A percentile compares a stretch with the other conserved stretches of the same genome.
Conservation (phyloP, 257 asterid genomes). For the Solanum commersonii region DNA sequence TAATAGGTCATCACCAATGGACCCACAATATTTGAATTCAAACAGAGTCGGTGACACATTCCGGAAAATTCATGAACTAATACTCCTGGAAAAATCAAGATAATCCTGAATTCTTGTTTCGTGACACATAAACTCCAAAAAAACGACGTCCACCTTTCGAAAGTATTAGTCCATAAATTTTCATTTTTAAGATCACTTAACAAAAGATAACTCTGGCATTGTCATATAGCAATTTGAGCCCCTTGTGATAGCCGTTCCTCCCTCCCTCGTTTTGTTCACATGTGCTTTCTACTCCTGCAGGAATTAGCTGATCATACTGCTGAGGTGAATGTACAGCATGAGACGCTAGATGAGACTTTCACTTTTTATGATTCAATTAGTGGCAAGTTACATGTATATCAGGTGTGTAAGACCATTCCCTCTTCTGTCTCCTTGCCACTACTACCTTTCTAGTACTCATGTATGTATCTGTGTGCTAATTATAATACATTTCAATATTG, state of each 20-base stretch:
- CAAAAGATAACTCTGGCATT: neutral
- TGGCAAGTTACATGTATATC: constrained; percentile 65
- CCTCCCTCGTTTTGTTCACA: neutral
- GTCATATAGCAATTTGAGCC: neutral
- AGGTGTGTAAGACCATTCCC: constrained; percentile 31
- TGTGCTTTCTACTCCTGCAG: constrained; percentile 21
- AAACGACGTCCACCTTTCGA: neutral
- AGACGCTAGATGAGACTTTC: constrained; percentile 67
- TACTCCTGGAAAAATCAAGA: neutral
- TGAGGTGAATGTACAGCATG: constrained; percentile 70
- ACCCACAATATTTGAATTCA: neutral
- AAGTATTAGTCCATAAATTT: neutral
- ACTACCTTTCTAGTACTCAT: neutral
- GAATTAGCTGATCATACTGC: constrained; percentile 64
- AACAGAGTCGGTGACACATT: neutral
- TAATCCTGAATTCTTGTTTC: neutral
- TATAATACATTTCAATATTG: neutral
- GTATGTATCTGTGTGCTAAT: neutral
- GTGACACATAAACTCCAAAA: neutral
- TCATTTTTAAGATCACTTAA: neutral
- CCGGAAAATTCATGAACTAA: neutral
- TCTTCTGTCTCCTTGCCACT: neutral
- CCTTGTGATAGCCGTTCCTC: neutral
- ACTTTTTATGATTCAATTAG: constrained; percentile 81
- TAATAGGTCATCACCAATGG: neutral